A percentile compares a stretch with the other conserved stretches of the same genome.
Evolutionary conservation across 2,329 filamentous ascomycete genomes (phyloP).

Genomic region (Penicillium hordei): DNA sequence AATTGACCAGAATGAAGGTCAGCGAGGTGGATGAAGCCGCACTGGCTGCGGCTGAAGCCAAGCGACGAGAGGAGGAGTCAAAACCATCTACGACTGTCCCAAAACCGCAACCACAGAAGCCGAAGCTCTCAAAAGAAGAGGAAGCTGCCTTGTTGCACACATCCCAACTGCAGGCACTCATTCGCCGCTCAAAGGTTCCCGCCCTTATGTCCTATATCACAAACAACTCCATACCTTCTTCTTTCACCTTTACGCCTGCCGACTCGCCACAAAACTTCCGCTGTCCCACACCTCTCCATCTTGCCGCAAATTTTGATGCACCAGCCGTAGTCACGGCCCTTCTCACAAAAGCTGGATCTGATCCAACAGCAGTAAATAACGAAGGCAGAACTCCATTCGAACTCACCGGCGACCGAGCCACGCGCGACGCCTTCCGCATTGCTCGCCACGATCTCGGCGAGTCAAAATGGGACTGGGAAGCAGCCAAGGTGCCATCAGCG

Average conservation of each 20-base stretch:
- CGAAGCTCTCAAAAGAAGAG: slow-evolving; percentile 76
- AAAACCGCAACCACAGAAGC: slow-evolving; percentile 44
- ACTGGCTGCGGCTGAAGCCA: slow-evolving; percentile 54
- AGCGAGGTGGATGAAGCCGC: slow-evolving; percentile 70
- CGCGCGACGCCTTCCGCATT: slow-evolving; percentile 87
- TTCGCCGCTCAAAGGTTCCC: slow-evolving; percentile 85
- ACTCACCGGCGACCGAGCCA: slow-evolving; percentile 78
- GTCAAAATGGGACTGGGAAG: slow-evolving; percentile 72
- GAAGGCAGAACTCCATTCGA: slow-evolving; percentile 88
- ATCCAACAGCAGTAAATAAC: slow-evolving; percentile 68
- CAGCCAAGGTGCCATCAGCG: slow-evolving; percentile 68
- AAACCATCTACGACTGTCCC: slow-evolving; percentile 34
- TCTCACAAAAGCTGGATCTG: slow-evolving; percentile 69
- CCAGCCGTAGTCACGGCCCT: slow-evolving; percentile 75
- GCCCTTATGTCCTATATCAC: slow-evolving; percentile 81
- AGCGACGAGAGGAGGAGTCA: slow-evolving; percentile 42
- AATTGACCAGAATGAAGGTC: slow-evolving; percentile 87
- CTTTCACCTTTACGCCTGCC: slow-evolving; percentile 73
- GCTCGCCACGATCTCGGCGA: slow-evolving; percentile 82
- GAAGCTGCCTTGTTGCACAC: slow-evolving; percentile 81
- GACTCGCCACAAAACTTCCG: slow-evolving; percentile 70
- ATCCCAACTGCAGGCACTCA: slow-evolving; percentile 80
- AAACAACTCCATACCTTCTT: slow-evolving; percentile 67
- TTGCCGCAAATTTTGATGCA: slow-evolving; percentile 79
- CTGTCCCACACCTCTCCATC: slow-evolving; percentile 78